phyloP scores from a whole-genome alignment of 805 yeast species.

The Saccharomyces jurei region DNA sequence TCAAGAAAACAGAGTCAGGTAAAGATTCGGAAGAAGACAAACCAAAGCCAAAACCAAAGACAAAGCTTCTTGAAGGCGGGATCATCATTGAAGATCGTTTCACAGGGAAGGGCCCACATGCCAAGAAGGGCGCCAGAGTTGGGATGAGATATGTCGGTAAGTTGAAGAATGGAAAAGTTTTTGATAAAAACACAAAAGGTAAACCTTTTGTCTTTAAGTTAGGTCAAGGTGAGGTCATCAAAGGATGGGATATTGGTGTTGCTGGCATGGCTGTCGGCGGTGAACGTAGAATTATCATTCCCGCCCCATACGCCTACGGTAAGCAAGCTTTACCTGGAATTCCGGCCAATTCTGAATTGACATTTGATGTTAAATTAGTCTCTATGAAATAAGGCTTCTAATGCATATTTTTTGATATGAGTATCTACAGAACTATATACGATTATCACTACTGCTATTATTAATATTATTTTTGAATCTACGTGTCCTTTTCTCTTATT shows the following conservation, averaged over 20 bases:
- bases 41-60: constrained; percentile 64
- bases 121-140: constrained; percentile 82
- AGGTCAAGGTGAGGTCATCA: constrained; percentile 97
- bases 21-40: constrained; percentile 94
- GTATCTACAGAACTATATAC: not conserved
- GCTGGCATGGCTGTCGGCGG: constrained; percentile 98
- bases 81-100: constrained; percentile 88
- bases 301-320: constrained; percentile 96
- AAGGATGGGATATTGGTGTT: constrained; percentile 98
- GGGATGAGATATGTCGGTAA: constrained; percentile 98
- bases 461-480: not conserved
- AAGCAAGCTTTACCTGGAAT: constrained; percentile 90
- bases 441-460: not conserved
- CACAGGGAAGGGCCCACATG: constrained; percentile 77
- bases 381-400: constrained; percentile 54
- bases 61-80: constrained; percentile 86
- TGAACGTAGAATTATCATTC: constrained; percentile 94
- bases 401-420: not conserved
- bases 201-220: constrained; percentile 87
- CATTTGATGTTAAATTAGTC: constrained; percentile 91
- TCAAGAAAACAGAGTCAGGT: constrained; percentile 80
- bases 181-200: constrained; percentile 95
- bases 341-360: constrained; percentile 94
- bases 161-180: constrained; percentile 90
- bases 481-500: not conserved